Percentiles rank a stretch among this genome's conserved stretches.
Evolutionary conservation across 2,329 filamentous ascomycete species (phyloP).

Genomic region (Cytospora piceicola): DNA sequence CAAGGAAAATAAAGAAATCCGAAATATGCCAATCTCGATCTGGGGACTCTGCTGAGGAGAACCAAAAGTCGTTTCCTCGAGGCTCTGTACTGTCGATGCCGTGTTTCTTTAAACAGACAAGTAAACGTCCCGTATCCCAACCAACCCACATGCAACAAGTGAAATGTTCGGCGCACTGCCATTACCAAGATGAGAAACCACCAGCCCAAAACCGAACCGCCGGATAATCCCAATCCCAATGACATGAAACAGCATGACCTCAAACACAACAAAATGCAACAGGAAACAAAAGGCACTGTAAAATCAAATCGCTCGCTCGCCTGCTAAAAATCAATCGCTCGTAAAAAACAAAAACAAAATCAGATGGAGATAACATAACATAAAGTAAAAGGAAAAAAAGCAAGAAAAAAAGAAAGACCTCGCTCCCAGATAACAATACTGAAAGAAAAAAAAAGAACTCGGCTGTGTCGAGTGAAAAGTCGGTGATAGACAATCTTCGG

Average conservation of each 20-base stretch:
- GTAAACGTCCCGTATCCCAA: conserved; percentile 26
- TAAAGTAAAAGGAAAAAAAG: conserved; percentile 41
- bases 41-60: conserved; percentile 23
- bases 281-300: conserved; percentile 16
- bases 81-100: conserved; percentile 32
- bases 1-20: conserved; percentile 6
- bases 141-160: conserved; percentile 29
- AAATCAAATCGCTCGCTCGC: conserved; percentile 45
- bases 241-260: conserved; percentile 34
- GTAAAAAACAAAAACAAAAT: conserved; percentile 38
- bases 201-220: conserved; percentile 22
- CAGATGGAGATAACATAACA: conserved; percentile 33
- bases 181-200: conserved; percentile 31
- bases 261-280: conserved; percentile 32
- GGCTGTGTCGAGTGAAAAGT: conserved; percentile 37
- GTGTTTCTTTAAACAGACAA: conserved; percentile 24
- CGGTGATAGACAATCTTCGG: conserved; percentile 36
- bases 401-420: conserved; percentile 41
- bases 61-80: conserved; percentile 22
- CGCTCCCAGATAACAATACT: conserved; percentile 39
- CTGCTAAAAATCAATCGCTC: conserved; percentile 38
- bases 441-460: conserved; percentile 37
- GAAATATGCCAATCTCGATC: conserved; percentile 15
- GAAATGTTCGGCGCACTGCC: conserved; percentile 30
- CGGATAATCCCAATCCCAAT: conserved; percentile 26